Conservation (phyloP, 2,329 filamentous ascomycete species). For the Fusarium chaquense region DNA sequence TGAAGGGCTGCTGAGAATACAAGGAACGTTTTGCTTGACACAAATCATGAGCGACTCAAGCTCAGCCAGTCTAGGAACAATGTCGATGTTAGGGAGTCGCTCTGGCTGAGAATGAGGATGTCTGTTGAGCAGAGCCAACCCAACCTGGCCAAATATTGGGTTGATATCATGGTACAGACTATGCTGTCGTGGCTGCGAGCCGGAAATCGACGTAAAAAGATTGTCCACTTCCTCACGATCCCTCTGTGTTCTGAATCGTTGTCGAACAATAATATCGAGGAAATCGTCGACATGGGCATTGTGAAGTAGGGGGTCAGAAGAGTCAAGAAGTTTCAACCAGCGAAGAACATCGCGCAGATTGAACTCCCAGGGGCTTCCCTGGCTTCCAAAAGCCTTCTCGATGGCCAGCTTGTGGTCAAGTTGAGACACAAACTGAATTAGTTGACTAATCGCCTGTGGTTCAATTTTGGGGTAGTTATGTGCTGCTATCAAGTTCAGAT, state of each 20-base stretch:
- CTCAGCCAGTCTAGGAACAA: conserved; percentile 71
- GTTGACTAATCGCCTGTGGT: conserved; percentile 67
- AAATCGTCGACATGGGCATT: conserved; percentile 77
- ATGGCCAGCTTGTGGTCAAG: conserved; percentile 78
- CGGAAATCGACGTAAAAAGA: conserved; percentile 76
- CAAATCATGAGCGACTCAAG: conserved; percentile 90
- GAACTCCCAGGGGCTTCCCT: conserved; percentile 91
- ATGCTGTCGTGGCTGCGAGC: conserved; percentile 62
- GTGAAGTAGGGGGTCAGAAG: conserved; percentile 68
- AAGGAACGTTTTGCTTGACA: conserved; percentile 86
- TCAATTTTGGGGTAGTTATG: conserved; percentile 78
- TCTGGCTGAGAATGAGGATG: conserved; percentile 66
- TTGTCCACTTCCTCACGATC: conserved; percentile 75
- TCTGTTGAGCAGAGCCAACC: conserved; percentile 77
- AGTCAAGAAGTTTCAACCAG: conserved; percentile 77
- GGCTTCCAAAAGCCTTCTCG: conserved; percentile 68
- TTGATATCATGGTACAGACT: conserved; percentile 80
- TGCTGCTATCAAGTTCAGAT: conserved; percentile 84
- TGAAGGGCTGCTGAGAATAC: conserved; percentile 86
- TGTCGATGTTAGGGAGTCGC: conserved; percentile 63
- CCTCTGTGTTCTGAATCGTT: conserved; percentile 80
- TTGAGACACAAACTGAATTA: conserved; percentile 85
- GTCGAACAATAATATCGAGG: conserved; percentile 83
- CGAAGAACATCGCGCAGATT: conserved; percentile 91
- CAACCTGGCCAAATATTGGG: conserved; percentile 77